Conservation (phyloP, 2,329 filamentous ascomycete species). For the Nemania bipapillata region DNA sequence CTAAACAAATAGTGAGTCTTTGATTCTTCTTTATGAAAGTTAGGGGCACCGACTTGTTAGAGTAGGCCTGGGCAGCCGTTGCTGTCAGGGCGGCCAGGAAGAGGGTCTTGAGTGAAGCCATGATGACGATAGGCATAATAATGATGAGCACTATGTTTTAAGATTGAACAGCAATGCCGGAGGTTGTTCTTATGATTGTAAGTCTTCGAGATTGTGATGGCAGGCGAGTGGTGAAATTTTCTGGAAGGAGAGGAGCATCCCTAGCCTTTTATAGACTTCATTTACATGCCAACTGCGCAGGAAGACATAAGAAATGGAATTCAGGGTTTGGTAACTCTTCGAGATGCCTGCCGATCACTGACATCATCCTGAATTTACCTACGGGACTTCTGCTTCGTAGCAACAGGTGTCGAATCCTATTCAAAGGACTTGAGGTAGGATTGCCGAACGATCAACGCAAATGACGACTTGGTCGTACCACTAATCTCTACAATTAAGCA, state of each 20-base stretch:
- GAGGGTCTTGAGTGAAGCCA: slow-evolving; percentile 2
- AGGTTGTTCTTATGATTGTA: background rate
- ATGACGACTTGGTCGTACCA: background rate
- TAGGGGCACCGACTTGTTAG: slow-evolving; percentile 2
- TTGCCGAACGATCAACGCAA: background rate
- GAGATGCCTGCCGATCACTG: background rate
- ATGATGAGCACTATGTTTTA: background rate
- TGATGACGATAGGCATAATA: background rate
- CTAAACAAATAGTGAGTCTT: background rate
- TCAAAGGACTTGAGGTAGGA: background rate
- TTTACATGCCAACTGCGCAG: background rate
- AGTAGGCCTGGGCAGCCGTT: background rate
- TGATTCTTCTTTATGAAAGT: background rate
- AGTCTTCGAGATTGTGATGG: background rate
- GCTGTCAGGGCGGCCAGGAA: background rate
- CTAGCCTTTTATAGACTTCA: background rate
- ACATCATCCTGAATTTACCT: background rate
- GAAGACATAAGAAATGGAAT: no score
- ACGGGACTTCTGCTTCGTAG: background rate
- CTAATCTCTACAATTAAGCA: background rate
- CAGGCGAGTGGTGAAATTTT: background rate
- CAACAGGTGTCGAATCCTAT: background rate
- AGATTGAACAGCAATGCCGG: background rate
- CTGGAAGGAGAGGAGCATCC: background rate
- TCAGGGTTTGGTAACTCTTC: no score